Evolutionary conservation across 352 stramenopile species (phyloP).

Genomic region (Pythium aristosporum): DNA sequence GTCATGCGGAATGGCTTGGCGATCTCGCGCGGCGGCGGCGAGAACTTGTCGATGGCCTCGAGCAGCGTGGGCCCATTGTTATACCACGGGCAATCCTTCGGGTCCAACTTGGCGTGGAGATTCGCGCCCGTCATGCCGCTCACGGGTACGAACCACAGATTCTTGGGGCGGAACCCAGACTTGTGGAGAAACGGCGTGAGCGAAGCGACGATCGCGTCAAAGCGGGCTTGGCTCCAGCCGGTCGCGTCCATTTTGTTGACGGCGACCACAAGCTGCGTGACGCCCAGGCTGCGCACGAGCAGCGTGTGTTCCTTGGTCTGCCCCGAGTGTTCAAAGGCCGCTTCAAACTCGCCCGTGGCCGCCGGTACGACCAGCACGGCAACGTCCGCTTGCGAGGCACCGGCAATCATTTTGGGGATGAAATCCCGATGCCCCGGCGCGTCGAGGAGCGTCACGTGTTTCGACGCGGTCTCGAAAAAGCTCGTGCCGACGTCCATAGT

Average conservation of each 20-base stretch:
- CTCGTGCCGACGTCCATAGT: constrained; percentile 98
- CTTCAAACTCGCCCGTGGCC: constrained; percentile 94
- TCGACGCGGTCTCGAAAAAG: constrained; percentile 87
- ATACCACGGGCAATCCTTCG: constrained; percentile 71
- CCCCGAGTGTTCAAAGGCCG: constrained; percentile 92
- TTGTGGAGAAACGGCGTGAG: constrained; percentile 74
- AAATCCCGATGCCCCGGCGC: constrained; percentile 97
- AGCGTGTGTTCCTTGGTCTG: constrained; percentile 98
- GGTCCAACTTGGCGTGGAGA: constrained; percentile 55
- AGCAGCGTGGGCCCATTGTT: constrained; percentile 65
- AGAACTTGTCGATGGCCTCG: constrained; percentile 77
- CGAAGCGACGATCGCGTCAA: constrained; percentile 73
- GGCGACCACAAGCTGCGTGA: constrained; percentile 94
- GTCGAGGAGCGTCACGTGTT: constrained; percentile 95
- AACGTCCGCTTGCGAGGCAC: constrained; percentile 90
- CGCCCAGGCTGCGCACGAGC: constrained; percentile 91
- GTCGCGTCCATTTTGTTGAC: constrained; percentile 98
- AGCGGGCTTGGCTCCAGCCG: constrained; percentile 77
- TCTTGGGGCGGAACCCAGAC: constrained; percentile 75
- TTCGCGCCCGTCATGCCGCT: constrained; percentile 88
- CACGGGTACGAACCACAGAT: constrained; percentile 85
- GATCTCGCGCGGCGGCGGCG: constrained; percentile 74
- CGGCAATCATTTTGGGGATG: constrained; percentile 97
- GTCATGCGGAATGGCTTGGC: constrained; percentile 85
- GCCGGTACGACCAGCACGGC: constrained; percentile 95